Evolutionary conservation across 129 eudicot genomes (phyloP).

Genomic region (Silybum marianum): DNA sequence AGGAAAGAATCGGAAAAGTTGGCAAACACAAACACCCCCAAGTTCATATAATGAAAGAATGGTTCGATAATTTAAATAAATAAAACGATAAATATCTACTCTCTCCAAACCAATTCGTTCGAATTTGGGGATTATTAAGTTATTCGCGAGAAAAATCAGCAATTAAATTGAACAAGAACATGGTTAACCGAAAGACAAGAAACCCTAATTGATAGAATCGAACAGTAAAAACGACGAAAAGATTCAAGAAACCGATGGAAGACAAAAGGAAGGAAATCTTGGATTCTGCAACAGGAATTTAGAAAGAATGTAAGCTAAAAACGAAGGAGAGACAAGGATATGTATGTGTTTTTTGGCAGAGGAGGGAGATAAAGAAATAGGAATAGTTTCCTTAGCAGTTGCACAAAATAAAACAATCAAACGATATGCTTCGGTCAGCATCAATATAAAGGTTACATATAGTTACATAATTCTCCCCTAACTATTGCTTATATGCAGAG

Average conservation of each 20-base stretch:
- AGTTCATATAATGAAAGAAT: neutral
- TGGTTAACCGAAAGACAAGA: neutral
- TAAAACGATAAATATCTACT: constrained; percentile 4
- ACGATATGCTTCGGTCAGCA: constrained; percentile 33
- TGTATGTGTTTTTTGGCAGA: neutral
- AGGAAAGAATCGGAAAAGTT: constrained; percentile 4
- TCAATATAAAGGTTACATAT: neutral
- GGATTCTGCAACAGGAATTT: neutral
- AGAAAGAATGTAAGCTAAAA: constrained; percentile 12
- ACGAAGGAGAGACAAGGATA: neutral
- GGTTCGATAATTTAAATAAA: neutral
- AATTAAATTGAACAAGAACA: constrained; percentile 16
- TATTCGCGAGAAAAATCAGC: neutral
- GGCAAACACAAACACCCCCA: neutral
- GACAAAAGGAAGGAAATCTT: neutral
- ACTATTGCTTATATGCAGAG: neutral
- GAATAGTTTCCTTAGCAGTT: constrained; percentile 1
- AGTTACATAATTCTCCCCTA: neutral
- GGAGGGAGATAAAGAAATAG: neutral
- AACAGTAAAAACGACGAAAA: neutral
- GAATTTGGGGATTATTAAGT: constrained; percentile 16
- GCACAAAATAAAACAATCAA: constrained; percentile 5
- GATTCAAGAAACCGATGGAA: constrained; percentile 1
- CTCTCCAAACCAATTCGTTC: neutral
- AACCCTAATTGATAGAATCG: constrained; percentile 36